A percentile compares a stretch with the other conserved stretches of the same genome.
Conservation (phyloP, 345 rosid genomes). For the Syzygium oleosum region DNA sequence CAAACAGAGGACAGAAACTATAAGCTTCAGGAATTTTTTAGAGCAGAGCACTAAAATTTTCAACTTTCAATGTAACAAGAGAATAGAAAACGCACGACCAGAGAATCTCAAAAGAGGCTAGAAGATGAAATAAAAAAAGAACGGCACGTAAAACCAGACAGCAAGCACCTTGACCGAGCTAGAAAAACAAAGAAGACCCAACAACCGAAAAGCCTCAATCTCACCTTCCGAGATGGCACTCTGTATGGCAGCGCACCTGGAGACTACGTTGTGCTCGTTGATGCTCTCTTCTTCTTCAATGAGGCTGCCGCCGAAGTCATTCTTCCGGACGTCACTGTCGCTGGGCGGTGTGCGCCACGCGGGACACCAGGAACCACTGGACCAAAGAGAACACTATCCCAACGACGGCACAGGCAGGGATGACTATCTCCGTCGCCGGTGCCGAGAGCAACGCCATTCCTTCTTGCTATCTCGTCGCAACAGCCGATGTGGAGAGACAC, state of each 20-base stretch:
- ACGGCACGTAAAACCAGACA: background rate
- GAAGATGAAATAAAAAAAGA: background rate
- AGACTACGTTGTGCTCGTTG: constrained; percentile 46
- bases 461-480: background rate
- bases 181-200: background rate
- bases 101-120: background rate
- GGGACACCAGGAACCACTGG: constrained; percentile 64
- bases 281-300: constrained; percentile 82
- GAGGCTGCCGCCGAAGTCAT: constrained; percentile 46
- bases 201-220: background rate
- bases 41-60: background rate
- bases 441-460: constrained; percentile 26
- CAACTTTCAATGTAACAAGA: background rate
- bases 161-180: background rate
- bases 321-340: constrained; percentile 15
- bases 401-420: constrained; percentile 60
- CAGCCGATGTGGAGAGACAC: background rate
- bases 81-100: background rate
- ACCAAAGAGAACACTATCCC: constrained; percentile 63
- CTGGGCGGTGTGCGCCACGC: constrained; percentile 15
- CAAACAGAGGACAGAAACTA: background rate
- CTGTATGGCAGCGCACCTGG: constrained; percentile 75
- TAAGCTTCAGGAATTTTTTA: background rate
- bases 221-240: constrained; percentile 79
- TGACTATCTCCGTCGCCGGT: constrained; percentile 50